Evolutionary conservation across 495 filamentous ascomycete species (phyloP).

Genomic region (Acidomyces sp.): DNA sequence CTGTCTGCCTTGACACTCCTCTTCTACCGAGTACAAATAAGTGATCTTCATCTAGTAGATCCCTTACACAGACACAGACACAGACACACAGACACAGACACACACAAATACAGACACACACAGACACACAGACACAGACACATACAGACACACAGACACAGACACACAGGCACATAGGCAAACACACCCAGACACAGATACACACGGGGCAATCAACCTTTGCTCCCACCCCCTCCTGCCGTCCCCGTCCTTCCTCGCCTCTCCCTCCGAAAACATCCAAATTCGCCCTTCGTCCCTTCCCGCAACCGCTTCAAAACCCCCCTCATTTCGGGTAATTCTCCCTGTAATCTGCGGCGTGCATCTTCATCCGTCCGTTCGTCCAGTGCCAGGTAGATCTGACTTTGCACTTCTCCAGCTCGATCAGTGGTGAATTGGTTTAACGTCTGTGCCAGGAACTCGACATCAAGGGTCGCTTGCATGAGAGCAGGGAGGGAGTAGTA

Average conservation of each 20-base stretch:
- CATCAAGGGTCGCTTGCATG: conserved; percentile 94
- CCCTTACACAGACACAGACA: too few species aligned
- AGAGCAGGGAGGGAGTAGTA: conserved; percentile 64
- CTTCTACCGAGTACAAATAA: too few species aligned
- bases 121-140: too few species aligned
- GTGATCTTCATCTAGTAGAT: too few species aligned
- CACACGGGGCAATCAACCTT: too few species aligned
- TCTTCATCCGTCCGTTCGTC: conserved; percentile 78
- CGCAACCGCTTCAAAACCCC: conserved; percentile 67
- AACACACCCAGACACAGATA: too few species aligned
- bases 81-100: too few species aligned
- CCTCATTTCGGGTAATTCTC: conserved; percentile 79
- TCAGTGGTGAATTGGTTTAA: conserved; percentile 76
- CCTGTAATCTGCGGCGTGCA: conserved; percentile 63
- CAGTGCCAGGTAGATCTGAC: conserved; percentile 76
- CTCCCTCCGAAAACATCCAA: conserved; percentile 33
- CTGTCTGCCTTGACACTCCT: too few species aligned
- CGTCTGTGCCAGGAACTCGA: conserved; percentile 92
- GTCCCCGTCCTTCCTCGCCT: conserved; percentile 20
- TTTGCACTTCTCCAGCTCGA: conserved; percentile 63
- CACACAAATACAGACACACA: too few species aligned
- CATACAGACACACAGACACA: too few species aligned
- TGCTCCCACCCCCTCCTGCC: conserved; percentile 5
- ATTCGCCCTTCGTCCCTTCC: conserved; percentile 73
- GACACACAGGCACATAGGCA: too few species aligned